Percentiles rank a stretch among this genome's conserved stretches.
These are phyloP conservation scores for Lantana camara DNA, from an alignment of 257 asterid genomes.

Conservation along the genomic window DNA sequence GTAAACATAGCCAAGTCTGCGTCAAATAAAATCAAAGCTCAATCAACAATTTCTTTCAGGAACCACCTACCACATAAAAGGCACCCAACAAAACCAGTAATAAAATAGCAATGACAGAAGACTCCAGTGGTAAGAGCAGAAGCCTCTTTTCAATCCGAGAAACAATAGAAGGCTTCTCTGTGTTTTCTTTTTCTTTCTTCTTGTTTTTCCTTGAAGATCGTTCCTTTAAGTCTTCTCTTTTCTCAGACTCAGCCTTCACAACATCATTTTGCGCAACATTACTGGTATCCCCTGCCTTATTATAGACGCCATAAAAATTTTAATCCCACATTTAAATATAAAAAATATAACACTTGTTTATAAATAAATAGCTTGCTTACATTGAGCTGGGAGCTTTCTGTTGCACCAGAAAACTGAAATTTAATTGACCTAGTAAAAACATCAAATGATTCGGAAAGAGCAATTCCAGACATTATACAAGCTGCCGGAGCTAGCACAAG, in stretches of 20 bases:
- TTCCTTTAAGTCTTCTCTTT: conserved; percentile 75
- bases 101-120: conserved; percentile 74
- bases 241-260: conserved; percentile 62
- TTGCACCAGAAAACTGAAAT: conserved; percentile 51
- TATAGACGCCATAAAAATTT: conserved; percentile 34
- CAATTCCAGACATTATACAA: conserved; percentile 99
- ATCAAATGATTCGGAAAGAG: conserved; percentile 92
- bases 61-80: conserved; percentile 87
- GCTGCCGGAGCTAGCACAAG: conserved; percentile 99
- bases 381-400: conserved; percentile 40
- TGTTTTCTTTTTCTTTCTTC: conserved; percentile 71
- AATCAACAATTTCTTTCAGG: conserved; percentile 11
- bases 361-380: conserved; percentile 46
- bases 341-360: not conserved
- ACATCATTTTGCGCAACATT: conserved; percentile 47
- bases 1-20: not conserved
- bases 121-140: conserved; percentile 74
- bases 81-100: conserved; percentile 83
- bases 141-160: conserved; percentile 55
- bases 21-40: not conserved
- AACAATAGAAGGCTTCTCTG: conserved; percentile 46
- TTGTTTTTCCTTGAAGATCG: conserved; percentile 68
- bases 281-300: conserved; percentile 78
- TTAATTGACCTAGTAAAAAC: conserved; percentile 87
- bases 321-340: conserved; percentile 21